Conservation (phyloP, 352 stramenopile species). For the Phytophthora nicotianae region DNA sequence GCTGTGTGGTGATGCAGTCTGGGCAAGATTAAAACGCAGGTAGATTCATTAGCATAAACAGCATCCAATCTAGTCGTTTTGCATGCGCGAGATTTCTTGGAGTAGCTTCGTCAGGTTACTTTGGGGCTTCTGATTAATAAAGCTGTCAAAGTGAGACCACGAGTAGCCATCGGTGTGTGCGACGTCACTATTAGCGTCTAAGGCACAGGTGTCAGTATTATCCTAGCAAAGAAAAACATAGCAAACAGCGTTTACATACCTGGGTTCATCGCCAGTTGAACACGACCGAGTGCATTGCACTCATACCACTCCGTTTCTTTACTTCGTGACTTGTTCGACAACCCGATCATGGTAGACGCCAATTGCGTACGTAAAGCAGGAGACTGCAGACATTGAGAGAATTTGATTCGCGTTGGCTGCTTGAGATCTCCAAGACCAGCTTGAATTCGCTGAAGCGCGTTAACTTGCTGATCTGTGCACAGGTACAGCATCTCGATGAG, state of each 20-base stretch:
- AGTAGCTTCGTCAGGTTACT: conserved; percentile 58
- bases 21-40: conserved; percentile 19
- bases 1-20: conserved; percentile 13
- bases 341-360: conserved; percentile 67
- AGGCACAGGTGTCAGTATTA: conserved; percentile 9
- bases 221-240: conserved; percentile 1
- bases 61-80: conserved; percentile 41
- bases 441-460: conserved; percentile 74
- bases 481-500: conserved; percentile 84
- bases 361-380: conserved; percentile 64
- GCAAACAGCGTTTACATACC: conserved; percentile 27
- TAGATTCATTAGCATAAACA: conserved; percentile 14
- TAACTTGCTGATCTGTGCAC: conserved; percentile 77
- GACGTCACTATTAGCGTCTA: conserved; percentile 45
- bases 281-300: conserved; percentile 69
- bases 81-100: conserved; percentile 69
- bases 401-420: conserved; percentile 58
- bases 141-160: conserved; percentile 83
- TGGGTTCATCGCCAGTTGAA: conserved; percentile 61
- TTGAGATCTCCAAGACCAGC: conserved; percentile 58
- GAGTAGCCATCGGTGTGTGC: conserved; percentile 74
- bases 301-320: conserved; percentile 86
- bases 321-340: conserved; percentile 76
- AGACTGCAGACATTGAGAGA: conserved; percentile 66
- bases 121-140: conserved; percentile 48